Conservation (phyloP, 306 rosid genomes). For the Lupinus albus region DNA sequence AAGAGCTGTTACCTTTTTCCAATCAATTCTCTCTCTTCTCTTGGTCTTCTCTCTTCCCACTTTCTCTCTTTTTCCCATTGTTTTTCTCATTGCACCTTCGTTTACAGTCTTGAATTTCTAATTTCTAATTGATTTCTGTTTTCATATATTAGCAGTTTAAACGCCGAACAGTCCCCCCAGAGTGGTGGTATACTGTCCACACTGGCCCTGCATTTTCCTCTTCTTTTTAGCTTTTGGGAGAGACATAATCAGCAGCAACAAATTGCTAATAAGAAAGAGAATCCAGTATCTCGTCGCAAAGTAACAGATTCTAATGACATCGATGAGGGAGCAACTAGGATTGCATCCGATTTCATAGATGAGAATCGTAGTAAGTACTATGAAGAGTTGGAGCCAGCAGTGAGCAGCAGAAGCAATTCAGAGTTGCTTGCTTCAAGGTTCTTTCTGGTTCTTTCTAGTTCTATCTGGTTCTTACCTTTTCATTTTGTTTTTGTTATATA, state of each 20-base stretch:
- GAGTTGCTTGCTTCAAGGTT: constrained; percentile 61
- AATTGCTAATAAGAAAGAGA: constrained; percentile 44
- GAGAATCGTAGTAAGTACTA: constrained; percentile 38
- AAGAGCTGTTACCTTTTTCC: too few species aligned
- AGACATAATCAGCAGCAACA: constrained; percentile 42
- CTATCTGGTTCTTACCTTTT: constrained; percentile 29
- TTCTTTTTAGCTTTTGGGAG: constrained; percentile 63
- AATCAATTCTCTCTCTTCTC: too few species aligned
- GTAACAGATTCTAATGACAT: constrained; percentile 39
- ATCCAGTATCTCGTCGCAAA: constrained; percentile 40
- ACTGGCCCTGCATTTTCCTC: constrained; percentile 78
- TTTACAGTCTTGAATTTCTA: too few species aligned
- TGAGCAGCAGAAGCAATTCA: constrained; percentile 37
- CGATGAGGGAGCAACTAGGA: constrained; percentile 41
- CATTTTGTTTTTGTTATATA: neutral
- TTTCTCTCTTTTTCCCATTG: too few species aligned
- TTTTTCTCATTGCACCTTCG: too few species aligned
- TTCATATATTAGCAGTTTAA: constrained; percentile 47
- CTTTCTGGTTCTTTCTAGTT: too few species aligned
- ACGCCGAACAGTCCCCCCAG: constrained; percentile 49
- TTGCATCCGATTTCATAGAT: constrained; percentile 44
- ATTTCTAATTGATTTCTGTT: constrained; percentile 39
- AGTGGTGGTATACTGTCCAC: constrained; percentile 65
- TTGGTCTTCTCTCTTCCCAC: too few species aligned
- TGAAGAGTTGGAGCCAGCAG: constrained; percentile 43